Evolutionary conservation across 140 eudicot genomes (phyloP).

Genomic region (Cichorium intybus): DNA sequence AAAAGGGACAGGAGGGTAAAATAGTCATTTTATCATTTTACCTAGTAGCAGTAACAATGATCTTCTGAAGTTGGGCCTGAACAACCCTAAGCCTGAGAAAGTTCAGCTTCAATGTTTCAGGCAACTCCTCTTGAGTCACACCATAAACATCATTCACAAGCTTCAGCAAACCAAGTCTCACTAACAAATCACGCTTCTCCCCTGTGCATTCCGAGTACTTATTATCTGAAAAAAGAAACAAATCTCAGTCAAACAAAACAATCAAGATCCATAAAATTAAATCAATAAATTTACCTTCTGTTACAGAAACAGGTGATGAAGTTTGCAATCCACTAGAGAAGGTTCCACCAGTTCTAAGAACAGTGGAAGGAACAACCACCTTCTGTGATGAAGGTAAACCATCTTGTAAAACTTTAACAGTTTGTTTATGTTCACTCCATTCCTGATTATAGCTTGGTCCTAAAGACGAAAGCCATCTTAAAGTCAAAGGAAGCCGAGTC

Average conservation of each 20-base stretch:
- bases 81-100: conserved; percentile 53
- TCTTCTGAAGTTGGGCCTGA: conserved; percentile 84
- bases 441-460: conserved; percentile 40
- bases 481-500: conserved; percentile 56
- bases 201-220: conserved; percentile 72
- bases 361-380: conserved; percentile 49
- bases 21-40: conserved; percentile 23
- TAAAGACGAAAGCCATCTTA: conserved; percentile 60
- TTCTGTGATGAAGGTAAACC: conserved; percentile 31
- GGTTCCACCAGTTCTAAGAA: conserved; percentile 79
- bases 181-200: conserved; percentile 67
- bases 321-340: conserved; percentile 45
- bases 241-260: conserved; percentile 1
- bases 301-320: conserved; percentile 23
- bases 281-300: conserved; percentile 34
- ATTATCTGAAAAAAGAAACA: conserved; percentile 31
- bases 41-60: conserved; percentile 93
- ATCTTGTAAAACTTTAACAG: conserved; percentile 39
- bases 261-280: not conserved
- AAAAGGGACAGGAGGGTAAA: not conserved
- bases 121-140: conserved; percentile 60
- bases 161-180: conserved; percentile 85
- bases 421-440: conserved; percentile 56
- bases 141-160: conserved; percentile 71
- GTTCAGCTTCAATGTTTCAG: conserved; percentile 88